phyloP scores from a whole-genome alignment of 202 grass and related monocot species.

The Digitaria exilis region DNA sequence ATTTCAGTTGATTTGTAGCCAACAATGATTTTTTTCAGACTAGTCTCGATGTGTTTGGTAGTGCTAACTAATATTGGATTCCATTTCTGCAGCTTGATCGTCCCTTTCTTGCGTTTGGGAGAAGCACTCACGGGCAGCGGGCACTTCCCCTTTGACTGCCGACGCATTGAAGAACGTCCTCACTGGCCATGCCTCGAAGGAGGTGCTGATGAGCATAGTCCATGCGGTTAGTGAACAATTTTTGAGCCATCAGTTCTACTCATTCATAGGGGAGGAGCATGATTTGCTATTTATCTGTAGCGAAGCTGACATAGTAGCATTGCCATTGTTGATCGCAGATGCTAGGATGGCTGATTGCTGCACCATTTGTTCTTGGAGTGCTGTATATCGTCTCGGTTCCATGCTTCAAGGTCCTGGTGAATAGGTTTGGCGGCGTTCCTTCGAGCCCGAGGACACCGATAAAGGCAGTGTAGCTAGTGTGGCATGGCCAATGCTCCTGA shows the following conservation, averaged over 20 bases:
- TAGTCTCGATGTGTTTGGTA: conserved; percentile 21
- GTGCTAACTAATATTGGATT: conserved; percentile 18
- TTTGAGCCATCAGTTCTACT: background rate
- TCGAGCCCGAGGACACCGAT: conserved; percentile 50
- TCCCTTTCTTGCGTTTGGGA: conserved; percentile 90
- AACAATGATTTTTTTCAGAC: background rate
- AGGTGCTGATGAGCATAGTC: conserved; percentile 68
- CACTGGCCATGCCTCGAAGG: conserved; percentile 82
- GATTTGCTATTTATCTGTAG: background rate
- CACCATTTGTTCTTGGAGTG: conserved; percentile 55
- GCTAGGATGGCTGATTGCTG: conserved; percentile 69
- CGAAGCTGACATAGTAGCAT: conserved; percentile 12
- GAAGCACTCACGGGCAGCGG: conserved; percentile 62
- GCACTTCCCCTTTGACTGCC: conserved; percentile 72
- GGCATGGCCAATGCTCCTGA: conserved; percentile 24
- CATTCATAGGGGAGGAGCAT: background rate
- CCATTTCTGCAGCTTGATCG: conserved; percentile 57
- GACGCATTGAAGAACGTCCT: conserved; percentile 86
- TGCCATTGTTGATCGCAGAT: conserved; percentile 47
- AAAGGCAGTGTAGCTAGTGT: conserved; percentile 46
- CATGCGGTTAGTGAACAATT: conserved; percentile 63
- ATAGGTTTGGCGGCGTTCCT: conserved; percentile 51
- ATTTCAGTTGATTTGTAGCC: conserved; percentile 1
- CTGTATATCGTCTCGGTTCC: conserved; percentile 53
- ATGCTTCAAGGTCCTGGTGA: conserved; percentile 70